Evolutionary conservation across 2,329 filamentous ascomycete genomes (phyloP).

Genomic region (Lecanoromycetidae sp.): DNA sequence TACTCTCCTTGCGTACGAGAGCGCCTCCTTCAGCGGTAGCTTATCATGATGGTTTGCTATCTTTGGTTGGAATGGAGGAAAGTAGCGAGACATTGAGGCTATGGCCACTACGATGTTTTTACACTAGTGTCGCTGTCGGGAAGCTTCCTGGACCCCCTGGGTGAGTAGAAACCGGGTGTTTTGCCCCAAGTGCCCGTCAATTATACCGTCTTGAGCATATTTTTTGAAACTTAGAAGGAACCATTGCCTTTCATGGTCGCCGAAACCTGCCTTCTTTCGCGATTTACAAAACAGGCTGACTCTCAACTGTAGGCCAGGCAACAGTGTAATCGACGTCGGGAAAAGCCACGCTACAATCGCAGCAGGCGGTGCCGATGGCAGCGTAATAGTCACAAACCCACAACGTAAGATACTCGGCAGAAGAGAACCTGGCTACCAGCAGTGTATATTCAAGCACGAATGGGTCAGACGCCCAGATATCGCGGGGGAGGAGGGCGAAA

Average conservation of each 20-base stretch:
- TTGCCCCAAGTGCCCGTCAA: too few relatives aligned
- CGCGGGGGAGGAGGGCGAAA: background rate
- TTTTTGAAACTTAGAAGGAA: too few relatives aligned
- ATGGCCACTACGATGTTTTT: conserved; percentile 42
- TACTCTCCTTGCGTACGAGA: conserved; percentile 37
- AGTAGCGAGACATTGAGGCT: conserved; percentile 39
- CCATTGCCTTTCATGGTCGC: too few relatives aligned
- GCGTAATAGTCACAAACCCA: conserved; percentile 27
- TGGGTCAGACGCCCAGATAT: conserved; percentile 5
- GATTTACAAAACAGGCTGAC: too few relatives aligned
- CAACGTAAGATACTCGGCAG: conserved; percentile 15
- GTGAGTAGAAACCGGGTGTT: too few relatives aligned
- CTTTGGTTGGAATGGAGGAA: conserved; percentile 44
- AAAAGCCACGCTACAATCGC: conserved; percentile 44
- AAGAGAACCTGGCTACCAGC: conserved; percentile 14
- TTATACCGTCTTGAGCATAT: too few relatives aligned
- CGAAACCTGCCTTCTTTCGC: too few relatives aligned
- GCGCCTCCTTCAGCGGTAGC: conserved; percentile 37
- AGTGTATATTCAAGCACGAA: conserved; percentile 13
- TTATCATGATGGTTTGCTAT: conserved; percentile 45
- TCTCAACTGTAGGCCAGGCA: too few relatives aligned
- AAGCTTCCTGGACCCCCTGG: conserved; percentile 26
- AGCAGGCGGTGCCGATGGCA: conserved; percentile 40
- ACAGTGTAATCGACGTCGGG: conserved; percentile 31
- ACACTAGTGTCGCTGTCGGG: conserved; percentile 27